Conservation (phyloP, 768 basidiomycete species). For the Steccherinum ochraceum region DNA sequence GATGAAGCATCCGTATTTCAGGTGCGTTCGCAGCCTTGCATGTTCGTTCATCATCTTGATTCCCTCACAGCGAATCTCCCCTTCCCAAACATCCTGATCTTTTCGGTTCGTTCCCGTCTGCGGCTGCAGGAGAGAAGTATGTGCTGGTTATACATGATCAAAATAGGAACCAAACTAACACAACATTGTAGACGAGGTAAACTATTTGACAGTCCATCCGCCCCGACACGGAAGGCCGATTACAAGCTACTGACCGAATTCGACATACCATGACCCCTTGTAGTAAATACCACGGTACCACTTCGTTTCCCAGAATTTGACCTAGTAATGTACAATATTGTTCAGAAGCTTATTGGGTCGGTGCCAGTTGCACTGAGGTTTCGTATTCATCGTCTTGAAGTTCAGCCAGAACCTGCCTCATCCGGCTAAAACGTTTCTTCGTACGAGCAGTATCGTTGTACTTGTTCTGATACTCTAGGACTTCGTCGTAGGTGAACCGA, state of each 20-base stretch:
- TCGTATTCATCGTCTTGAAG: constrained; percentile 18
- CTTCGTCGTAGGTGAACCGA: constrained; percentile 70
- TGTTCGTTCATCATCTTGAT: no score
- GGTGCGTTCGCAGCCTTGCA: no score
- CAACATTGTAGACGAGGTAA: constrained; percentile 57
- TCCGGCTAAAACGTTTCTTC: constrained; percentile 54
- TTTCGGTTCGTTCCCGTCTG: constrained; percentile 92
- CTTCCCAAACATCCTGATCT: constrained; percentile 94
- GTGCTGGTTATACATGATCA: constrained; percentile 19
- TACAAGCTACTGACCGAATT: constrained; percentile 62
- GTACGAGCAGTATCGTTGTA: constrained; percentile 69
- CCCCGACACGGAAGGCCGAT: constrained; percentile 66
- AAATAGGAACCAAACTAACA: background rate
- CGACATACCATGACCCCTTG: constrained; percentile 26
- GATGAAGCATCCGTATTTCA: constrained; percentile 86
- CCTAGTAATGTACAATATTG: no score
- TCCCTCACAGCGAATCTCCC: constrained; percentile 73
- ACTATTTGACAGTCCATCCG: constrained; percentile 73
- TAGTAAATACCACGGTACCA: background rate
- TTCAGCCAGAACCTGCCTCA: constrained; percentile 41
- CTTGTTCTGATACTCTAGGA: constrained; percentile 71
- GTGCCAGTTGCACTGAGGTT: no score
- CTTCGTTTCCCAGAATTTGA: no score
- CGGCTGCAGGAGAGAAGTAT: constrained; percentile 93
- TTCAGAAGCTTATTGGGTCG: no score